Base-by-base conservation (phyloP, 306 rosid genomes). In the Prunus dulcis region DNA sequence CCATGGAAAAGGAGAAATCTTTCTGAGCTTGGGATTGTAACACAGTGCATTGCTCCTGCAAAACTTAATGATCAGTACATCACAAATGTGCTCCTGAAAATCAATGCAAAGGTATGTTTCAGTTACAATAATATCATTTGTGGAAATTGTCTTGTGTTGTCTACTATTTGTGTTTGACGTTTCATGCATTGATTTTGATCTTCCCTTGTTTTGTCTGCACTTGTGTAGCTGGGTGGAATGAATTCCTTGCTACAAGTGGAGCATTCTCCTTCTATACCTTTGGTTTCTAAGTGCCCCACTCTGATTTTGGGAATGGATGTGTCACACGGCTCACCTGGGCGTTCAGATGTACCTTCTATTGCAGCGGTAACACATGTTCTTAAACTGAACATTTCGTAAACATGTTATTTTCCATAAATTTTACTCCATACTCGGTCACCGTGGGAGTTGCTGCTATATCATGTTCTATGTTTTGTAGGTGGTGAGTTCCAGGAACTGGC, bases 401-500 rank as follows among this genome's bases (percentile, higher is more conserved):
- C 30, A 62, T 62, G 43, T 15, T 28, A 41, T 62, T 30, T 62
- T 2, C 20, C 43, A 15, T 30, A 14, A 60, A 27, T 62, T 28
- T 62, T 62, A 62, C 66, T 62, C 67, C 15, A 0, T 28, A 14
- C 10, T 6, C 11, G 1, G 41, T 62, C 64, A 58, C 13, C 9
- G 2, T 23, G 32, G 2, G 13, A 58, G n/a, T 12, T 62, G 22
- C 20, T 62, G 43, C 45, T 61, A 7, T 62, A 0, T 9, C 46
- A 30, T 64, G 9, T 9, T 27, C 6, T 62, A 62, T 27, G 47
- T 65, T 41, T 38, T 66, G 18, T 63, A 93, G 98, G 98, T 89
- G 19, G 97, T 92, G 49, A 90, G 98, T 75, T 95, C 98, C 15
- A 81, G 96, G 71, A 76, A 89, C 17, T 95, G 97, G 99, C 99